Conservation (phyloP, 371 early-diverging fungal species). For the Apophysomyces sp. region DNA sequence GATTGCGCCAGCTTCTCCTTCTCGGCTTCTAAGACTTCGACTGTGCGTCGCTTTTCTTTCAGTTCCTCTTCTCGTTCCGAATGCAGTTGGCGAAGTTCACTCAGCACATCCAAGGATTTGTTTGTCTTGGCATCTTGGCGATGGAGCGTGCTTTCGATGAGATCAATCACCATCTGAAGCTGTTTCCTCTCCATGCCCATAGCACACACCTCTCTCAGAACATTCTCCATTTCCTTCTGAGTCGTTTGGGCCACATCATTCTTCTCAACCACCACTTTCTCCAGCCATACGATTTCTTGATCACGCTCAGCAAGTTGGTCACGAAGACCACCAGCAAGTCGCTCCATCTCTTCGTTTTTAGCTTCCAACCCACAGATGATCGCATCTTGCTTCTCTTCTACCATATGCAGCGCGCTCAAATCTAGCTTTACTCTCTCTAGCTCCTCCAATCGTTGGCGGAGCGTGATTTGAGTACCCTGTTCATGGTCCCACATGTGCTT, state of each 20-base stretch:
- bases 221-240: constrained; percentile 23
- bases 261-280: constrained; percentile 27
- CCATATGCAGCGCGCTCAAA: constrained; percentile 17
- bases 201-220: constrained; percentile 28
- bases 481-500: constrained; percentile 29
- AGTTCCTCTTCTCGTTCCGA: constrained; percentile 28
- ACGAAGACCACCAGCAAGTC: constrained; percentile 18
- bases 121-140: constrained; percentile 37
- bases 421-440: constrained; percentile 33
- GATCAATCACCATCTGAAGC: constrained; percentile 28
- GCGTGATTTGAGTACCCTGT: constrained; percentile 16
- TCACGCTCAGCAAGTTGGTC: constrained; percentile 32
- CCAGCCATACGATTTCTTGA: constrained; percentile 21
- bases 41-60: constrained; percentile 21
- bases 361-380: constrained; percentile 36
- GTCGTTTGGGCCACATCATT: constrained; percentile 12
- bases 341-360: constrained; percentile 40
- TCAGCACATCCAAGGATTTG: constrained; percentile 21
- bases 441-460: constrained; percentile 28
- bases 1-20: constrained; percentile 19
- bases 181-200: constrained; percentile 36
- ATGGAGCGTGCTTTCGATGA: constrained; percentile 33
- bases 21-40: constrained; percentile 22
- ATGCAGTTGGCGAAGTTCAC: constrained; percentile 32
- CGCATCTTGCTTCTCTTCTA: constrained; percentile 42